Percentiles rank a stretch among this genome's conserved stretches.
These are phyloP conservation scores for Citropsis articulata DNA, from an alignment of 345 rosid genomes.

Conservation along the genomic window DNA sequence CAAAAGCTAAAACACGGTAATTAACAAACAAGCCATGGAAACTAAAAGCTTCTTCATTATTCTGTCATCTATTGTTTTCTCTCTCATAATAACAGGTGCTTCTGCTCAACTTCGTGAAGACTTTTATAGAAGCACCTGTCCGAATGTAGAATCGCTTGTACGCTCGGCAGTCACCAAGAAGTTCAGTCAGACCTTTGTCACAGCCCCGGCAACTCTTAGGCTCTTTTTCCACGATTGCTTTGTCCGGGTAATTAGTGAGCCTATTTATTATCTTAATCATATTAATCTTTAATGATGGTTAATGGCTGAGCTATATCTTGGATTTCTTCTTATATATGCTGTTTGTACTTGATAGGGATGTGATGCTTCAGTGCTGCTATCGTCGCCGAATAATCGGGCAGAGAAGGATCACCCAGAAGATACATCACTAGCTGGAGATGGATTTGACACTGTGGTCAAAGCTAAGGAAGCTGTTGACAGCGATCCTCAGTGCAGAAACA, in stretches of 20 bases:
- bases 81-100: conserved; percentile 12
- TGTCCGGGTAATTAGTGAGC: conserved; percentile 39
- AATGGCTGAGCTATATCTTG: not conserved
- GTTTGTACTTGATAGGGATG: conserved; percentile 43
- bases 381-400: conserved; percentile 26
- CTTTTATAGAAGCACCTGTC: conserved; percentile 48
- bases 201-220: conserved; percentile 56
- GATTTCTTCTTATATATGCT: not conserved
- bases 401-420: conserved; percentile 68
- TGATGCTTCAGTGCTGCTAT: conserved; percentile 54
- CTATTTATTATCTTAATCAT: not conserved
- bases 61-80: conserved; percentile 10
- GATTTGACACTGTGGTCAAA: conserved; percentile 81
- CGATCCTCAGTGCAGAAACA: conserved; percentile 69
- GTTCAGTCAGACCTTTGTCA: conserved; percentile 59
- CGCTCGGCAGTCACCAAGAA: conserved; percentile 48
- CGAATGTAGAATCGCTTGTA: conserved; percentile 56
- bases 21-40: conserved; percentile 14
- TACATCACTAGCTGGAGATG: conserved; percentile 63
- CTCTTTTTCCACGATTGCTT: conserved; percentile 70
- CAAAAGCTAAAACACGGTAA: not conserved
- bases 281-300: not conserved
- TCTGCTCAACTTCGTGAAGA: conserved; percentile 37
- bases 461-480: conserved; percentile 83
- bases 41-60: not conserved